Percentiles rank a stretch among this genome's conserved stretches.
Conservation (phyloP, 306 rosid genomes). For the Echinosophora koreensis region DNA sequence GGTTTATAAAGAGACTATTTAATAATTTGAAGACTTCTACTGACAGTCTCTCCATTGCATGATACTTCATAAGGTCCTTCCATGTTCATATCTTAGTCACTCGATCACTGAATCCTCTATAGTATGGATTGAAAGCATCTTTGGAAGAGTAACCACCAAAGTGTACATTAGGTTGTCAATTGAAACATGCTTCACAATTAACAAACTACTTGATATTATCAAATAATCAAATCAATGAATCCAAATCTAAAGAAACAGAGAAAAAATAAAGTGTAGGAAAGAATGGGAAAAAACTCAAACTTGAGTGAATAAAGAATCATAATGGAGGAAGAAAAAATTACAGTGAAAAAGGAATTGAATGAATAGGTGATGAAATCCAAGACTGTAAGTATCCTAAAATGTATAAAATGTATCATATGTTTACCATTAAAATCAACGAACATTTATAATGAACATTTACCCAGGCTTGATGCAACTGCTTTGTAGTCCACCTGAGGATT, state of each 20-base stretch:
- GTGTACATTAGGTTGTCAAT: conserved; percentile 48
- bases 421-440: too few species aligned
- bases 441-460: conserved; percentile 13
- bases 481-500: conserved; percentile 88
- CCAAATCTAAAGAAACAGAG: background rate
- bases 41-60: conserved; percentile 54
- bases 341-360: too few species aligned
- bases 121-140: conserved; percentile 41
- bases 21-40: conserved; percentile 61
- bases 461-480: conserved; percentile 90
- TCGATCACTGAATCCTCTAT: conserved; percentile 49
- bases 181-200: conserved; percentile 54
- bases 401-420: too few species aligned
- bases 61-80: conserved; percentile 55
- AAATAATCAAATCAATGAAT: conserved; percentile 30
- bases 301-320: too few species aligned
- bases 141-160: conserved; percentile 31
- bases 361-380: too few species aligned
- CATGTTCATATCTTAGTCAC: conserved; percentile 66
- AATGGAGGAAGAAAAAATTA: too few species aligned
- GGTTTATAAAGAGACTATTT: conserved; percentile 76
- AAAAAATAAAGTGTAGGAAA: background rate
- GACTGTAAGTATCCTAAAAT: too few species aligned
- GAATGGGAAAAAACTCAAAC: too few species aligned
- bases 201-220: conserved; percentile 36